Evolutionary conservation across 352 stramenopile species (phyloP).

Genomic region (Phytophthora litchii): DNA sequence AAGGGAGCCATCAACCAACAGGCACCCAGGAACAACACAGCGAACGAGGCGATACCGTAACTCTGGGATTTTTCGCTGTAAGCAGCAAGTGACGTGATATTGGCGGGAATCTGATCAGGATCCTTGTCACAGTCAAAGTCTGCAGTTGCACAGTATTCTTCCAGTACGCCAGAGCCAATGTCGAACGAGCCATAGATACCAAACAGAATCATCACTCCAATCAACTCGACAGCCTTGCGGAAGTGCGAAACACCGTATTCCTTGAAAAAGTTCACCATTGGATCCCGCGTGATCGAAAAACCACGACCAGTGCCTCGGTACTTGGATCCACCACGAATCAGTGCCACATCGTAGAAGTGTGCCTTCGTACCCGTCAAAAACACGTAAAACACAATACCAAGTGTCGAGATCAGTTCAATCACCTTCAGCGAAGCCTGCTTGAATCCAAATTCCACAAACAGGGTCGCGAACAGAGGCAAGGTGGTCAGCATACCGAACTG

Average conservation of each 20-base stretch:
- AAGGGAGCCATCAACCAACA: slow-evolving; percentile 88
- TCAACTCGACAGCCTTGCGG: slow-evolving; percentile 87
- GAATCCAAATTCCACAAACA: slow-evolving; percentile 83
- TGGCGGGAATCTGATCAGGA: slow-evolving; percentile 59
- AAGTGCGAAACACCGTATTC: slow-evolving; percentile 89
- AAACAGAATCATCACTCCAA: slow-evolving; percentile 86
- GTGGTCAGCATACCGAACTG: slow-evolving; percentile 89
- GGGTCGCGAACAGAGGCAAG: slow-evolving; percentile 74
- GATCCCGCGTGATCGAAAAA: slow-evolving; percentile 86
- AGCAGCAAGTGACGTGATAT: slow-evolving; percentile 67
- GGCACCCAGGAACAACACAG: slow-evolving; percentile 78
- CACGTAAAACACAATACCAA: slow-evolving; percentile 89
- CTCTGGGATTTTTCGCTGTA: slow-evolving; percentile 71
- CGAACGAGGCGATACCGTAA: slow-evolving; percentile 83
- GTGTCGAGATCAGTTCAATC: slow-evolving; percentile 74
- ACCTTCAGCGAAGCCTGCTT: slow-evolving; percentile 79
- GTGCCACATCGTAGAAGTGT: slow-evolving; percentile 86
- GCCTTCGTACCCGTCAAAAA: slow-evolving; percentile 88
- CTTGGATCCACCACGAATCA: slow-evolving; percentile 86
- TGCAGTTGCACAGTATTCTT: slow-evolving; percentile 58
- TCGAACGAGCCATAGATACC: slow-evolving; percentile 80
- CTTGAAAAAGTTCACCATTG: slow-evolving; percentile 91
- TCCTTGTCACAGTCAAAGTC: slow-evolving; percentile 56
- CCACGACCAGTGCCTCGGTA: slow-evolving; percentile 87
- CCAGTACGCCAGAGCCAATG: slow-evolving; percentile 52